Percentiles rank a stretch among this genome's conserved stretches.
phyloP scores from a whole-genome alignment of 495 filamentous ascomycete genomes.

The Penicillium verhagenii region DNA sequence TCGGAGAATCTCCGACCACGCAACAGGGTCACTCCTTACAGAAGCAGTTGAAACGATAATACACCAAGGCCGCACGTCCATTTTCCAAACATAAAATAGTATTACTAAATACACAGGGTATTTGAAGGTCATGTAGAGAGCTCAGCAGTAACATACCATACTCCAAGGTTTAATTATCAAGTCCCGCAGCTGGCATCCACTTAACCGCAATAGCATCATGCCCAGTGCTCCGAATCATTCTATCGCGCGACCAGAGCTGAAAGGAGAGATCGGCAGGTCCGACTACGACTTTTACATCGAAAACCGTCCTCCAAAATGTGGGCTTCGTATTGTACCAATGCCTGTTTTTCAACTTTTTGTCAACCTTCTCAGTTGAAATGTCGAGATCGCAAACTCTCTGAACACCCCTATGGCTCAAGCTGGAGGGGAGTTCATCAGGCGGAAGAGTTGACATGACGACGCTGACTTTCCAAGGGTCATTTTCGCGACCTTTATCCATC shows the following conservation, averaged over 20 bases:
- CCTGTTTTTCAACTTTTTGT: slow-evolving; percentile 45
- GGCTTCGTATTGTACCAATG: slow-evolving; percentile 44
- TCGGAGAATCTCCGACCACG: not conserved
- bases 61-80: too few relatives aligned
- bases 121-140: too few relatives aligned
- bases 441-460: slow-evolving; percentile 50
- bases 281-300: slow-evolving; percentile 52
- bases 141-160: too few relatives aligned
- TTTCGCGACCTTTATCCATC: slow-evolving; percentile 37
- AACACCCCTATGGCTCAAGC: slow-evolving; percentile 32
- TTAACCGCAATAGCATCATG: slow-evolving; percentile 52
- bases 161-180: slow-evolving; percentile 7
- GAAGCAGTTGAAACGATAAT: too few relatives aligned
- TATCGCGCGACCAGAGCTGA: slow-evolving; percentile 51
- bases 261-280: slow-evolving; percentile 57
- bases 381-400: slow-evolving; percentile 26
- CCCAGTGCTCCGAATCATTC: slow-evolving; percentile 37
- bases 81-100: too few relatives aligned
- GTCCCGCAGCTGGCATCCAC: slow-evolving; percentile 36
- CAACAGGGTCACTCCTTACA: too few relatives aligned
- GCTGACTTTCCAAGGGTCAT: slow-evolving; percentile 41
- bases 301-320: slow-evolving; percentile 46
- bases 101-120: too few relatives aligned
- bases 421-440: slow-evolving; percentile 39
- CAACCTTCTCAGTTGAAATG: slow-evolving; percentile 33